phyloP scores from a whole-genome alignment of 2,329 filamentous ascomycete genomes.

The Pseudocercospora musae region DNA sequence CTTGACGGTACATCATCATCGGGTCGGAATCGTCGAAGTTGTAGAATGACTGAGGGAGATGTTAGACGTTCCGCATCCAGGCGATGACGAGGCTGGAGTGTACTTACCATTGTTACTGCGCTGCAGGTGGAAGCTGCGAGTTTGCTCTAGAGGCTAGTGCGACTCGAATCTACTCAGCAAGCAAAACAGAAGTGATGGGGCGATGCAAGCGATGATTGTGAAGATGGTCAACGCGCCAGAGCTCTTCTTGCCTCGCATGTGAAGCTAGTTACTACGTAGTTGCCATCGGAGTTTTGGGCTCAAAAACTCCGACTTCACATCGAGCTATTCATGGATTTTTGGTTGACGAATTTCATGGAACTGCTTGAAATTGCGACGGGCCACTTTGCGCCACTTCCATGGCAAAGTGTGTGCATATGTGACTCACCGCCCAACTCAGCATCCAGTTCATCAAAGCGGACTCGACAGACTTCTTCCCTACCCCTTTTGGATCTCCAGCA shows the following conservation, averaged over 20 bases:
- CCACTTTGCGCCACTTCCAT: not conserved
- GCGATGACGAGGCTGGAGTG: not conserved
- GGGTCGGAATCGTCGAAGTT: conserved; percentile 52
- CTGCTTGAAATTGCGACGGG: too few relatives aligned
- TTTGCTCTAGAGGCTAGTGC: not conserved
- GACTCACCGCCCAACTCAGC: not conserved
- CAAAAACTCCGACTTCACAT: not conserved
- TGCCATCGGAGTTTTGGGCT: not conserved
- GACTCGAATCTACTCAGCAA: not conserved
- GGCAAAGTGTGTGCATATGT: not conserved
- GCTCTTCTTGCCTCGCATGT: conserved; percentile 1
- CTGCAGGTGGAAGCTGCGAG: not conserved
- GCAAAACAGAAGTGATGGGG: not conserved
- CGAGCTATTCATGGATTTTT: not conserved
- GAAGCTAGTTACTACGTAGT: not conserved
- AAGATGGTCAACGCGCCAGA: not conserved
- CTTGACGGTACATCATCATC: conserved; percentile 53
- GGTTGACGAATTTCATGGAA: too few relatives aligned
- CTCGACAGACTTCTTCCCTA: not conserved
- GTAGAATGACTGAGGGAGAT: conserved; percentile 26
- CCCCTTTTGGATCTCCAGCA: not conserved
- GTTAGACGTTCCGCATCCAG: not conserved
- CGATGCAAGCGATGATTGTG: not conserved
- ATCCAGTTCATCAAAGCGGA: not conserved
- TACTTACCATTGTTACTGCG: conserved; percentile 2